Conservation (phyloP, 225 moss, liverwort and hornwort species). For the Sphagnum tenellum region DNA sequence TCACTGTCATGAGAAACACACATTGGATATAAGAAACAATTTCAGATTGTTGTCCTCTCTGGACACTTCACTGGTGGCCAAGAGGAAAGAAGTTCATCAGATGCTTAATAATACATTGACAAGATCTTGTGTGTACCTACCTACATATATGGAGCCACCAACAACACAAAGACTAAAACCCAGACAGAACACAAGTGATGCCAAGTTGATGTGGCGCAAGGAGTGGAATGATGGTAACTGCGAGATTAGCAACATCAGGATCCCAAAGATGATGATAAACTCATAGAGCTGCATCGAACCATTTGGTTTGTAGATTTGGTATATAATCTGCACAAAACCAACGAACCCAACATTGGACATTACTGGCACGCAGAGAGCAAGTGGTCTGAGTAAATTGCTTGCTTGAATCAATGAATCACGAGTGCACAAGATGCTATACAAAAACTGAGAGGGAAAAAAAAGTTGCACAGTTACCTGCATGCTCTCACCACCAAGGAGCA, state of each 20-base stretch:
- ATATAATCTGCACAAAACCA: constrained; percentile 24
- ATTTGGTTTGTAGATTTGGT: constrained; percentile 11
- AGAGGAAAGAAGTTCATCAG: too few relatives aligned
- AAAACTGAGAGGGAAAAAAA: too few relatives aligned
- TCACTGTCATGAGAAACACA: background rate
- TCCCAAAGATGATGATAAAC: constrained; percentile 13
- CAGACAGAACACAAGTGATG: constrained; percentile 13
- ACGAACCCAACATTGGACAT: background rate
- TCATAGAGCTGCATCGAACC: constrained; percentile 14
- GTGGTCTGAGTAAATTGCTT: background rate
- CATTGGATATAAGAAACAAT: too few relatives aligned
- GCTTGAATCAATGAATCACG: too few relatives aligned
- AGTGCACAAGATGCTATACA: too few relatives aligned
- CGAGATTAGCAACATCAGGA: background rate
- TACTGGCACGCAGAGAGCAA: background rate
- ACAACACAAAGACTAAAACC: constrained; percentile 2
- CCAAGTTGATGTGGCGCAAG: constrained; percentile 6
- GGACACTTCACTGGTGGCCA: too few relatives aligned
- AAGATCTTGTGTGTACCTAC: background rate
- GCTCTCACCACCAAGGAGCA: constrained; percentile 43
- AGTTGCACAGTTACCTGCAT: constrained; percentile 24
- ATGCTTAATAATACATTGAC: too few relatives aligned
- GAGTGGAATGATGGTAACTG: constrained; percentile 5
- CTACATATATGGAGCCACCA: constrained; percentile 3
- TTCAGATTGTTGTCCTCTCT: too few relatives aligned